Base-by-base conservation (phyloP, 2,329 filamentous ascomycete genomes). In the Coniella lustricola region DNA sequence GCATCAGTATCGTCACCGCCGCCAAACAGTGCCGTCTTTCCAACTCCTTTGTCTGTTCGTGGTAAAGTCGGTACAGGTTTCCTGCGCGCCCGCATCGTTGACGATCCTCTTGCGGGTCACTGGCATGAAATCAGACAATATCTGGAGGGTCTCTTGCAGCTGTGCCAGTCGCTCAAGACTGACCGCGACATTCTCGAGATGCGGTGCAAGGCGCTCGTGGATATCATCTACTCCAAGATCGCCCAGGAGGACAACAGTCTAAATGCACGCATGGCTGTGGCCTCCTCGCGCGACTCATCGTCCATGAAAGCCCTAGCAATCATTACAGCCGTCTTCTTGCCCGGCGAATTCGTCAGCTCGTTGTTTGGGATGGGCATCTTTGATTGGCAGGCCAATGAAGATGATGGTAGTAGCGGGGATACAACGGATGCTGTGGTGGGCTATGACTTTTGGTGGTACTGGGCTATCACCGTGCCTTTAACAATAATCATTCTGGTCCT, bases 221-320 rank as follows among this genome's bases (percentile, higher is more conserved):
- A 73, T 31, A 72, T 73, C 53, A 72, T 73, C 50, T 73, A 72
- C 60, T 70, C 66, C 53, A 72, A 72, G 54, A 72, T 73, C 67
- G 70, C 70, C 3, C 70, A 73, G 52, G 70, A 73, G 50, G 70
- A 73, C 55, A 73, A 73, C 54, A 68, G 70, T 22, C 63, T 73
- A 43, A 68, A 68, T 44, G 66, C 66, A 3, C 60, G 66, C 14
- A 68, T 68, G 66, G 66, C 66, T 3, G 66, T 68, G 2, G 59
- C 66, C 2, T 67, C 65, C 2, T 63, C 64, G 1, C 63, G 66
- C 14, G 70, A 73, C 57, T 70, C 65, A 17, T 72, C 69, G 0
- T 72, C 70, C 1, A 73, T 73, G 69, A 73, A 73, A 37, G 70
- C 70, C 1, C 59, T 73, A 1, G 70, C 70, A 1, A 68, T 73